A percentile compares a stretch with the other conserved stretches of the same genome.
Evolutionary conservation across 768 basidiomycete genomes (phyloP).

Genomic region (Candolleomyces eurysporus): DNA sequence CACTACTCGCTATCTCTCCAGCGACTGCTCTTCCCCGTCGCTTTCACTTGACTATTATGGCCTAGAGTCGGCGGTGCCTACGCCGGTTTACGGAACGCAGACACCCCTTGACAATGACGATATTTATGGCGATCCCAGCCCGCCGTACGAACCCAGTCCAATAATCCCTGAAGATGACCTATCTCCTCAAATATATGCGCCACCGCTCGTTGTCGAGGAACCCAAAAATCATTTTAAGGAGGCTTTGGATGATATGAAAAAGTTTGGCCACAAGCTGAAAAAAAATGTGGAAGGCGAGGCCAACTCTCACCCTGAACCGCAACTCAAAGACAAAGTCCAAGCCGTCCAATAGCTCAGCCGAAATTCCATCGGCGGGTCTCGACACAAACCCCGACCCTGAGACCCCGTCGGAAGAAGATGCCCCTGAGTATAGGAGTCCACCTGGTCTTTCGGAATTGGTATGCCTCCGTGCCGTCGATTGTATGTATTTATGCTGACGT

Average conservation of each 20-base stretch:
- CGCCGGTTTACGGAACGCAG: background rate
- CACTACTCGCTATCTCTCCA: background rate
- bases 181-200: background rate
- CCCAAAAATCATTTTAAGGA: slow-evolving; percentile 5
- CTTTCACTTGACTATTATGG: background rate
- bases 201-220: background rate
- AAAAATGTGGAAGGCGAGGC: background rate
- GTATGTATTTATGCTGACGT: background rate
- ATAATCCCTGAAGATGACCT: background rate
- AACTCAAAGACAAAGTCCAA: background rate
- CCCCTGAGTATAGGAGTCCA: background rate
- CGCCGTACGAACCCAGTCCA: background rate
- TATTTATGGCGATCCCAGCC: background rate
- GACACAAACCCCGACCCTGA: too few relatives aligned
- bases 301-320: background rate
- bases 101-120: background rate
- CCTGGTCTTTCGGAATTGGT: background rate
- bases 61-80: background rate
- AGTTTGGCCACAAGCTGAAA: slow-evolving; percentile 8
- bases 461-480: background rate
- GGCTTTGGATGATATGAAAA: slow-evolving; percentile 3
- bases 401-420: too few relatives aligned
- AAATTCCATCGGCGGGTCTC: background rate
- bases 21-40: background rate
- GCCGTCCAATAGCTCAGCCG: background rate